Evolutionary conservation across 2,329 filamentous ascomycete species (phyloP), one percentile per base, ranked within the genome.

Genomic region (Chrysosporium queenslandicum): DNA sequence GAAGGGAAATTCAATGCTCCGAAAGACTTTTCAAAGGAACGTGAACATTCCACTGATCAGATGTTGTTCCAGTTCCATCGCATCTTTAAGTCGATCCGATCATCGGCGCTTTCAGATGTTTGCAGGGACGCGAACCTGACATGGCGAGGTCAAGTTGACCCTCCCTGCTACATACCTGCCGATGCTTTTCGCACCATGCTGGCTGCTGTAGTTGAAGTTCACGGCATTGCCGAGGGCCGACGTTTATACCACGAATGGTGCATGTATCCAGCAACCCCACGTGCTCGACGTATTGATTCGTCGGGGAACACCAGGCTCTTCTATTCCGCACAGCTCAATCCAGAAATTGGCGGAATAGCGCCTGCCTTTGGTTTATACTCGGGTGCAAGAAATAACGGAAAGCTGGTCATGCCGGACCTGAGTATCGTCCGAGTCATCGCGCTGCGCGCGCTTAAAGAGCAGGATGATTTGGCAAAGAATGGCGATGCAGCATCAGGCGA

Each of bases 101-200:
- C 49, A 14, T 66, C 67, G 8, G 56, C 63, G 8, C 56, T 71
- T 11, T 58, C 58, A 21, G 58, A 63, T 16, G 46, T 67, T 23
- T 61, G 62, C 52, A 48, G 52, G n/a, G 45, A 62, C 8, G 53
- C 57, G 20, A 57, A 57, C 5, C 53, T 58, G 43, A 40, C 48
- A 23, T 57, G 57, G 56, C 55, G 56, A 18, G 40, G 52, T 16
- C 52, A 52, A 12, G 60, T 53, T 29, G 56, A 62, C 41, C 57
- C 57, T 21, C 36, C 63, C 29, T 59, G 60, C 16, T 59, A 61
- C 51, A 60, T 72, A 25, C 62, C 68, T 11, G 59, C 68, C 0
- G 60, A 63, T 2, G 64, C 74, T 4, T 80, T 81, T 68, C 75
- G 80, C 55, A 59, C 61, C 16, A 55, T 81, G 5, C 73, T 85